Evolutionary conservation across 495 filamentous ascomycete genomes (phyloP).

Genomic region (Penicillium ucsense): DNA sequence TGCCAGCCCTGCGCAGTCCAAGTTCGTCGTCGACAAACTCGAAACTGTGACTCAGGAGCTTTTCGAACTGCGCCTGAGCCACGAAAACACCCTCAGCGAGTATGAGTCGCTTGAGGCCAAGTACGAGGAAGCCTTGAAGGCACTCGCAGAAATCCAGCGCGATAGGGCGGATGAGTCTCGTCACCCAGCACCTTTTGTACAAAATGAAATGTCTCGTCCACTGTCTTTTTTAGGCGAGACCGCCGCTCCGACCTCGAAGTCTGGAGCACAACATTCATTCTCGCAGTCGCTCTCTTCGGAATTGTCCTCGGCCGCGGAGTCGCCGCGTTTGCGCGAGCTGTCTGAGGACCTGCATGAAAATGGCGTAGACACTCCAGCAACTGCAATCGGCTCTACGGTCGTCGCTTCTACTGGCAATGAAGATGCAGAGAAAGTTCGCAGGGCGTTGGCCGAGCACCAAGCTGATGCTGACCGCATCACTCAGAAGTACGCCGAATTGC

Average conservation of each 20-base stretch:
- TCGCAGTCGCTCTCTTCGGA: conserved; percentile 95
- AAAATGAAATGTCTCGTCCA: conserved; percentile 55
- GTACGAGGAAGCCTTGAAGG: conserved; percentile 80
- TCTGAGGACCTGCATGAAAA: conserved; percentile 41
- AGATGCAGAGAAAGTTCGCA: conserved; percentile 64
- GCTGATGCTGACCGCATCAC: conserved; percentile 58
- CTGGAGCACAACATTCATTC: conserved; percentile 72
- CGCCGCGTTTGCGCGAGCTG: conserved; percentile 53
- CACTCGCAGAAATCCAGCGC: conserved; percentile 66
- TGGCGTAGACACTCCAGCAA: conserved; percentile 9
- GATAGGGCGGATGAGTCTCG: conserved; percentile 77
- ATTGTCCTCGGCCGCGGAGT: conserved; percentile 86
- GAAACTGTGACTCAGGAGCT: conserved; percentile 89
- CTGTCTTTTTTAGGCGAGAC: conserved; percentile 81
- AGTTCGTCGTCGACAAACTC: conserved; percentile 85
- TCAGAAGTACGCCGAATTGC: conserved; percentile 70
- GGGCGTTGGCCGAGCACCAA: conserved; percentile 66
- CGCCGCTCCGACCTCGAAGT: conserved; percentile 55
- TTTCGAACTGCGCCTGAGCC: conserved; percentile 78
- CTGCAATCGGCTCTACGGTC: conserved; percentile 7
- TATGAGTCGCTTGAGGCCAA: conserved; percentile 76
- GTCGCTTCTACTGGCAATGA: conserved; percentile 28
- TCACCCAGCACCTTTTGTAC: conserved; percentile 42
- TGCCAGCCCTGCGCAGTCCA: conserved; percentile 69
- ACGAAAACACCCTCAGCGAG: conserved; percentile 74